A percentile compares a stretch with the other conserved stretches of the same genome.
phyloP scores from a whole-genome alignment of 2,329 filamentous ascomycete species.

The Aspergillus ochraceoroseus region DNA sequence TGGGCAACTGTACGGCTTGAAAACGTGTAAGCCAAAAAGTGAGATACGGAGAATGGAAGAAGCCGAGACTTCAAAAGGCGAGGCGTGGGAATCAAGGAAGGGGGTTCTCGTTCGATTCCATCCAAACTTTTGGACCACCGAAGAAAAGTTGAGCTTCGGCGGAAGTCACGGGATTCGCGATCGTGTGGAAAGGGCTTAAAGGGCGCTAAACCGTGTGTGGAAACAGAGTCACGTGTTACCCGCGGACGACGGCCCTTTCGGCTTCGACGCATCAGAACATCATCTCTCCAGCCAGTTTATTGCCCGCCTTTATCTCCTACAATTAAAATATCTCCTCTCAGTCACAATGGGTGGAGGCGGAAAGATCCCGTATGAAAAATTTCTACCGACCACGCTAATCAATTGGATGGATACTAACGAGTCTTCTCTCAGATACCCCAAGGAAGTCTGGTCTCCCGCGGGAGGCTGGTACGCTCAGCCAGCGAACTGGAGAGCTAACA shows the following conservation, averaged over 20 bases:
- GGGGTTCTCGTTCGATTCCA: constrained; percentile 12
- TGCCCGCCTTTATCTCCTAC: constrained; percentile 21
- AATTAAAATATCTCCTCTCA: constrained; percentile 24
- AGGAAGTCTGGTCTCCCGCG: constrained; percentile 98
- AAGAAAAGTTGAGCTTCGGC: constrained; percentile 39
- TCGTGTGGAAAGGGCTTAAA: constrained; percentile 27
- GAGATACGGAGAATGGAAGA: constrained; percentile 13
- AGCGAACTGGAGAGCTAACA: constrained; percentile 92
- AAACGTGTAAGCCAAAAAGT: neutral
- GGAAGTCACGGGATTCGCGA: constrained; percentile 36
- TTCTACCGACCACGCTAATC: constrained; percentile 32
- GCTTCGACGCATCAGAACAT: constrained; percentile 28
- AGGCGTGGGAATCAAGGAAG: constrained; percentile 14
- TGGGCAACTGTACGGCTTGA: constrained; percentile 26
- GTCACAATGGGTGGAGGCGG: constrained; percentile 67
- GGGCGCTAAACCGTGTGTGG: constrained; percentile 27
- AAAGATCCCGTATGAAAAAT: constrained; percentile 61
- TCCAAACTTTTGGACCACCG: constrained; percentile 23
- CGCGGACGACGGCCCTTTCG: constrained; percentile 30
- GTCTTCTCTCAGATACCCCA: constrained; percentile 67
- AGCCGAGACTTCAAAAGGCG: constrained; percentile 15
- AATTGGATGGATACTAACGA: constrained; percentile 22
- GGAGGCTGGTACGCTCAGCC: constrained; percentile 98
- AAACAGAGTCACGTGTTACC: constrained; percentile 27
- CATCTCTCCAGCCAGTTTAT: constrained; percentile 21